phyloP scores from a whole-genome alignment of 2,329 filamentous ascomycete species.

The Talaromyces sp. region DNA sequence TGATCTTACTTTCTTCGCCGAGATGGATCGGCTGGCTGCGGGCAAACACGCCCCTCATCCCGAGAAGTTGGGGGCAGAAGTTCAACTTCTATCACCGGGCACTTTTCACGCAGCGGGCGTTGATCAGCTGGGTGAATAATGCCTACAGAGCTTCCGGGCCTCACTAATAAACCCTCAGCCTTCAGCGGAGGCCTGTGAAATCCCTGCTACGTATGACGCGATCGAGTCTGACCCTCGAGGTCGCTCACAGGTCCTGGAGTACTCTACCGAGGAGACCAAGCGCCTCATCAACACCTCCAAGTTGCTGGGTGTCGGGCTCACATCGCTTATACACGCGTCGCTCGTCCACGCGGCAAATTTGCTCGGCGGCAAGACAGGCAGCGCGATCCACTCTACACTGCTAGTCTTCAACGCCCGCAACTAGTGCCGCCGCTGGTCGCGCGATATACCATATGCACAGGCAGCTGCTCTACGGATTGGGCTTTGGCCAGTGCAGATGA shows the following conservation, averaged over 20 bases:
- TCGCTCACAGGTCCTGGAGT: no score
- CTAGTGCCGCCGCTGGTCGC: background rate
- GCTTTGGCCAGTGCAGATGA: background rate
- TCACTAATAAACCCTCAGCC: no score
- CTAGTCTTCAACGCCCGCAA: background rate
- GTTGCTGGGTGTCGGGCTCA: background rate
- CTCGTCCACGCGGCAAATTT: background rate
- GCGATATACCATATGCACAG: no score
- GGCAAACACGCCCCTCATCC: no score
- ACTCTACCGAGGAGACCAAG: background rate
- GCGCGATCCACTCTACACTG: background rate
- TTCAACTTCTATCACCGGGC: no score
- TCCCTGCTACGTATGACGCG: background rate
- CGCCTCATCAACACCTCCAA: background rate
- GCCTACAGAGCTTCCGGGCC: no score
- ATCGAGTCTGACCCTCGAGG: no score
- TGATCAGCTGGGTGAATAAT: no score
- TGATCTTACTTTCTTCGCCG: no score
- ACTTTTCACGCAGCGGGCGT: no score
- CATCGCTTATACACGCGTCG: background rate
- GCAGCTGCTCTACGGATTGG: background rate
- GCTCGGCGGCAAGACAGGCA: background rate
- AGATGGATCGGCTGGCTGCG: no score
- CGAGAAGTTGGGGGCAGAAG: no score
- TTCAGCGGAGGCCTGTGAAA: background rate